A percentile compares a stretch with the other conserved stretches of the same genome.
Evolutionary conservation across 2,329 filamentous ascomycete species (phyloP).

Genomic region (Amylocarpus encephaloides): DNA sequence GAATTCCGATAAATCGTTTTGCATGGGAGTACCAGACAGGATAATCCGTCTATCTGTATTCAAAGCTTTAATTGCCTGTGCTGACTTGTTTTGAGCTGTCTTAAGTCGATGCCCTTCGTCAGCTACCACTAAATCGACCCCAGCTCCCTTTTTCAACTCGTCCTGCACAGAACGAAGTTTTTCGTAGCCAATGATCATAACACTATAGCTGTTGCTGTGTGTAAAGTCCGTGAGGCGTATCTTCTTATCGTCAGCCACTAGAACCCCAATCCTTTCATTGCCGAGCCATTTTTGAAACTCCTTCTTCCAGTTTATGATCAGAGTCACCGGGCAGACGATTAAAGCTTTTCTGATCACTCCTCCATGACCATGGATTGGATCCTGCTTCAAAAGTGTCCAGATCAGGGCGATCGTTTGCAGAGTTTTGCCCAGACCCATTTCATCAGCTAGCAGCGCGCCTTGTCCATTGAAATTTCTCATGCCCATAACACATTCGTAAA

Average conservation of each 20-base stretch:
- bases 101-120: conserved; percentile 97
- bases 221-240: conserved; percentile 62
- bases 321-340: conserved; percentile 65
- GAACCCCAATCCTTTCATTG: conserved; percentile 62
- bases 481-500: conserved; percentile 74
- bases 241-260: conserved; percentile 54
- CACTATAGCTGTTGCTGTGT: conserved; percentile 57
- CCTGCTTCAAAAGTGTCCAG: conserved; percentile 69
- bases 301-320: conserved; percentile 67
- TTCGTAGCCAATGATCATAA: conserved; percentile 71
- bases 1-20: conserved; percentile 91
- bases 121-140: conserved; percentile 83
- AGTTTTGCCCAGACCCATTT: conserved; percentile 72
- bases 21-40: conserved; percentile 74
- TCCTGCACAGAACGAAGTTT: conserved; percentile 60
- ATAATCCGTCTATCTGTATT: conserved; percentile 53
- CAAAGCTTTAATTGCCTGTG: conserved; percentile 80
- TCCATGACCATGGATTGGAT: conserved; percentile 50
- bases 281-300: conserved; percentile 72
- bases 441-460: conserved; percentile 66
- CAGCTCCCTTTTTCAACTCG: conserved; percentile 53
- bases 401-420: conserved; percentile 65
- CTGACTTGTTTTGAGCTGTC: conserved; percentile 88
- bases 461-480: conserved; percentile 59
- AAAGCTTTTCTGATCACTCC: conserved; percentile 61